Base-by-base conservation (phyloP, 495 filamentous ascomycete species). In the Parmelia sp. region DNA sequence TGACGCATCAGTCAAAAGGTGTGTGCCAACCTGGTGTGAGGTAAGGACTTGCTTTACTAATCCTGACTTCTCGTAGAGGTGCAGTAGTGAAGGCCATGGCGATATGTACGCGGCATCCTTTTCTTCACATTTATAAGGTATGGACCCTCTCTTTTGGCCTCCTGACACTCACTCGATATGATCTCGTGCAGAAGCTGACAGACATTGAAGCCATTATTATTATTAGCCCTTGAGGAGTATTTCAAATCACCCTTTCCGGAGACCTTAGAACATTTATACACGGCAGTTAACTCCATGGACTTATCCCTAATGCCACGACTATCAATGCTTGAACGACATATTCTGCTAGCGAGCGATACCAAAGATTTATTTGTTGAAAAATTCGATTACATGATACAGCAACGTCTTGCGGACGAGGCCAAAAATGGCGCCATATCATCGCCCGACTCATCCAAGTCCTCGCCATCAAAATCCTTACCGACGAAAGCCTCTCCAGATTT, bases 1-100 rank as follows among this genome's bases (percentile, higher is more conserved):
- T 70, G 94, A 97, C 75, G 90, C 89, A 70, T 88, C 86, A 19
- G 92, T 89, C 17, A 92, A 94, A 74, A 83, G 88, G 87, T 88
- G 63, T 42, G 37, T 58, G 29, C 58, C 25, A 47, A 42, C 49
- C 36, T 23, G 61, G 57, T 45, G 59, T 67, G 36, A 42, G 3
- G 0, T 44, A 25, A 35, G 19, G 29, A 33, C 37, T 19, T 23
- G 23, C 49, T n/a, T 6, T 35, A 17, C 40, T 63, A 27, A 63
- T 21, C 39, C 14, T 9, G 25, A 4, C 31, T 12, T 62, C 57
- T 53, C 68, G 39, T 62, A 90, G 92, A 82, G 94, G 94, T 62
- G 95, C 94, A 3, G 86, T 96, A 36, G 92, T 97, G 36, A 98
- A 97, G 76, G 92, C 94, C 3, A 98, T 98, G 94, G 94, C 94